phyloP scores from a whole-genome alignment of 73 alveolate genomes.

The Symbiodinium pilosum region DNA sequence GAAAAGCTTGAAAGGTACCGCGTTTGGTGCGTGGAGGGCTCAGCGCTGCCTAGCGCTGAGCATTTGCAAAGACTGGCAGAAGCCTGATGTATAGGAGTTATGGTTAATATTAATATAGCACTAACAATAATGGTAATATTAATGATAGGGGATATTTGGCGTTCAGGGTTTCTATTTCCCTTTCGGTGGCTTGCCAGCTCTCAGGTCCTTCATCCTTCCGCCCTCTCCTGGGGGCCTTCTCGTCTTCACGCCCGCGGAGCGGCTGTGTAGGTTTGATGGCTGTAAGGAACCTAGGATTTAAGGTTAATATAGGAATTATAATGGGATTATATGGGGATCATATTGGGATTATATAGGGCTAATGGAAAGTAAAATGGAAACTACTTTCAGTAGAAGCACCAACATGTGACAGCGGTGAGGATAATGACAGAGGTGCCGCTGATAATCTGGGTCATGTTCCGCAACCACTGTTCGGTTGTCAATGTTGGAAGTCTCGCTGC shows the following conservation, averaged over 20 bases:
- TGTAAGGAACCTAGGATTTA: not conserved
- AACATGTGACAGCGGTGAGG: too few relatives aligned
- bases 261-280: not conserved
- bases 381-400: not conserved
- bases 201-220: conserved; percentile 75
- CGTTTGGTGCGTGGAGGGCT: conserved; percentile 80
- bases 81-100: not conserved
- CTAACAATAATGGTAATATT: too few relatives aligned
- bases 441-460: too few relatives aligned
- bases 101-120: too few relatives aligned
- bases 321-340: too few relatives aligned
- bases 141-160: not conserved
- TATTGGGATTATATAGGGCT: too few relatives aligned
- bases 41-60: conserved; percentile 25
- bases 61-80: too few relatives aligned
- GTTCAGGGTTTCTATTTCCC: not conserved
- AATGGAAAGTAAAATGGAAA: too few relatives aligned
- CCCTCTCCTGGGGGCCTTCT: conserved; percentile 29
- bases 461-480: too few relatives aligned
- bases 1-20: conserved; percentile 19
- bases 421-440: too few relatives aligned
- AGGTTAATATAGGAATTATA: too few relatives aligned
- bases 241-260: conserved; percentile 22
- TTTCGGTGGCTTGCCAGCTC: not conserved
- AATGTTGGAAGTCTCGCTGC: too few relatives aligned